Evolutionary conservation across 2,329 filamentous ascomycete species (phyloP).

Genomic region (Seiridium cupressi): DNA sequence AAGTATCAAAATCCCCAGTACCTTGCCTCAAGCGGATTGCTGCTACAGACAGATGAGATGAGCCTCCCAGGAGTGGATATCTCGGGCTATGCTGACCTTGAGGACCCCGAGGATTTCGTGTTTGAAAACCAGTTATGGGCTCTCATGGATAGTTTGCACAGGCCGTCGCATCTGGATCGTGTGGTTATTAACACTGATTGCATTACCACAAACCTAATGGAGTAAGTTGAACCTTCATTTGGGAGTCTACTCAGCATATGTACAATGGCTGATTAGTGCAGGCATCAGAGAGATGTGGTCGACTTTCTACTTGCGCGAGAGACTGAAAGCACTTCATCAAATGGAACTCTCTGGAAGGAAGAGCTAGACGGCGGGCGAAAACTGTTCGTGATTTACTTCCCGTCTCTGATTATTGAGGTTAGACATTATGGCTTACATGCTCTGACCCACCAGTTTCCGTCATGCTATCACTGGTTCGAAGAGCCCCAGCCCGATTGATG

Average conservation of each 20-base stretch:
- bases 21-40: not conserved
- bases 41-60: not conserved
- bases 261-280: not conserved
- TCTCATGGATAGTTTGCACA: no score
- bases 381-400: no score
- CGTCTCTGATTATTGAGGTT: no score
- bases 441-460: not conserved
- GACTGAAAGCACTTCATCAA: not conserved
- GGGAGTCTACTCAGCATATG: not conserved
- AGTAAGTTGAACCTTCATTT: no score
- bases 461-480: not conserved
- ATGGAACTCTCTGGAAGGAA: not conserved
- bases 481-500: not conserved
- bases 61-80: not conserved
- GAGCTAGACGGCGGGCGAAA: no score
- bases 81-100: no score
- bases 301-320: not conserved
- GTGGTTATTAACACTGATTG: no score
- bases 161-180: no score
- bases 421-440: not conserved
- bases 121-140: no score
- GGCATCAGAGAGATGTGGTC: not conserved
- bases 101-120: no score
- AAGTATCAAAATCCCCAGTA: not conserved
- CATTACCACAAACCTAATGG: not conserved